Conservation (phyloP, 306 rosid genomes). For the Lathyrus aphaca region DNA sequence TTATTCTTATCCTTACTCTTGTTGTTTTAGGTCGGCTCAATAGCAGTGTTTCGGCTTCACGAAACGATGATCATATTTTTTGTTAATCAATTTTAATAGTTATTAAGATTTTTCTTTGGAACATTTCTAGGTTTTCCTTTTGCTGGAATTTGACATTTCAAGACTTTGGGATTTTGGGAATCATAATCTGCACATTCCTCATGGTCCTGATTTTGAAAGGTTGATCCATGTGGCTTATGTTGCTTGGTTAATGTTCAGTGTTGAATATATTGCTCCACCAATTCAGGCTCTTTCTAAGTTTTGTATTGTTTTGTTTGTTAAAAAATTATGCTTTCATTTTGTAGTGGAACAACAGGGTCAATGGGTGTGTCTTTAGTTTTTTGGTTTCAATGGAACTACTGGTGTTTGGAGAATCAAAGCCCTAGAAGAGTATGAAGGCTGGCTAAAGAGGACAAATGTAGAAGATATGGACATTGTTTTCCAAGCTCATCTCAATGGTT, state of each 20-base stretch:
- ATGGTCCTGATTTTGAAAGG: conserved; percentile 67
- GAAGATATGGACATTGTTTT: conserved; percentile 98
- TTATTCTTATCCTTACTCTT: too few relatives aligned
- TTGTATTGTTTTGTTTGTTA: conserved; percentile 81
- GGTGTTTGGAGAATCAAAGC: conserved; percentile 99
- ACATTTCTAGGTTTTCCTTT: too few relatives aligned
- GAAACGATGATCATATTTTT: too few relatives aligned
- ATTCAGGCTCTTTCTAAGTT: conserved; percentile 79
- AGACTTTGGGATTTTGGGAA: conserved; percentile 80
- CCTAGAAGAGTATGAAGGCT: conserved; percentile 90
- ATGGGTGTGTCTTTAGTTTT: conserved; percentile 81
- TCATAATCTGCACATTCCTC: conserved; percentile 71
- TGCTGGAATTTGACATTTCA: too few relatives aligned
- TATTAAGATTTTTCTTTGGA: too few relatives aligned
- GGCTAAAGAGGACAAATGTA: conserved; percentile 94
- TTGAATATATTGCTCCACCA: conserved; percentile 77
- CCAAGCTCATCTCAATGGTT: conserved; percentile 93
- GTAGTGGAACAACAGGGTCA: conserved; percentile 99
- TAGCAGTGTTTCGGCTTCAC: too few relatives aligned
- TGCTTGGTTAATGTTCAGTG: conserved; percentile 79
- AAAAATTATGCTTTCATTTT: conserved; percentile 91
- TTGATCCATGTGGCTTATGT: conserved; percentile 70
- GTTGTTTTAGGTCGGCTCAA: too few relatives aligned
- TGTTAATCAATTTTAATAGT: too few relatives aligned
- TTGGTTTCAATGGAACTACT: conserved; percentile 98